Base-by-base conservation (phyloP, 2,329 filamentous ascomycete genomes). In the Colletotrichum truncatum region DNA sequence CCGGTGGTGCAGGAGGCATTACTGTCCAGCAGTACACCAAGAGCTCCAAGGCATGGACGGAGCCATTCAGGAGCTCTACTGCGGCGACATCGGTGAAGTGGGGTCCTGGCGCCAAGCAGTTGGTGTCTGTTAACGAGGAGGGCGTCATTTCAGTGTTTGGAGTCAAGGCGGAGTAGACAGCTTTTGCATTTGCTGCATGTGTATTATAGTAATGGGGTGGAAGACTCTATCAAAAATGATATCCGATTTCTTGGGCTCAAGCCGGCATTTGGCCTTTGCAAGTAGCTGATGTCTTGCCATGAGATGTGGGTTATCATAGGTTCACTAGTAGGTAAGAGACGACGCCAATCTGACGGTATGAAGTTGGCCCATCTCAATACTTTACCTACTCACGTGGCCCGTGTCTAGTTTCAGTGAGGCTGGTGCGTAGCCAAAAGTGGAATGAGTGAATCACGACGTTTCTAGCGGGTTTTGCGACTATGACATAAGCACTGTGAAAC, bases 1-100 rank as follows among this genome's bases (percentile, higher is more conserved):
- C 92, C 11, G 92, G 89, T 4, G 95, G 95, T 6, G 85, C 91
- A 4, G 89, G 91, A 45, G 94, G 94, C 26, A 82, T 98, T 48
- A 93, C 92, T 5, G 93, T 99, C 39, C 93, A 96, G 77, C 92
- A 97, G 73, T 99, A 97, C 79, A 86, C 87, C 68, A 99, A 98
- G 85, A 84, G 89, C 55, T 86, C 88, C 67, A 99, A 97, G 86
- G 85, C 87, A 63, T 99, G 96, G 96, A 91, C 89, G 45, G 94
- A 98, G 82, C 91, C 92, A 9, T 83, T 98, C 70, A 87, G 91
- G 72, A 93, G 88, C 75, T 92, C 91, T 3, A 86, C 93, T 23
- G 86, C 91, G 14, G 91, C 91, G 0, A 87, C 90, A 28, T 89
- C 90, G 18, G 84, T 97, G 49, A 84, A 86, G 66, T 99, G 95